These are phyloP conservation scores for Agroathelia rolfsii DNA, from an alignment of 1,284 basidiomycete species.

Conservation along the genomic window DNA sequence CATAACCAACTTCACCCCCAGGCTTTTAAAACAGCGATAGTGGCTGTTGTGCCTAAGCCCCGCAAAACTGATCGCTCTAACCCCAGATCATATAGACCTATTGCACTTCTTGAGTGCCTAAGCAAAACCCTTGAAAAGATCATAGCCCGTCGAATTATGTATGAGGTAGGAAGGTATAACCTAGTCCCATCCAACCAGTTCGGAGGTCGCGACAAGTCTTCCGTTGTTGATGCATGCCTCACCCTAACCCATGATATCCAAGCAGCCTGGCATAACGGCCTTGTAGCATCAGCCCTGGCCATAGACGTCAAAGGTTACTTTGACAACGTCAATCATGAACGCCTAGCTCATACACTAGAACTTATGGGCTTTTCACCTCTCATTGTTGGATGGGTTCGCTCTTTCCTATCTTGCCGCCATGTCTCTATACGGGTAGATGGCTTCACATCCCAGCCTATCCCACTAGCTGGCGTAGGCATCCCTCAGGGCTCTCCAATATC, in stretches of 20 bases:
- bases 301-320: slow-evolving; percentile 23
- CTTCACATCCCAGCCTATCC: too few relatives aligned
- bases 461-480: too few relatives aligned
- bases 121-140: slow-evolving; percentile 20
- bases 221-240: slow-evolving; percentile 17
- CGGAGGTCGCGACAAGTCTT: slow-evolving; percentile 14
- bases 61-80: slow-evolving; percentile 18
- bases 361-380: slow-evolving; percentile 7
- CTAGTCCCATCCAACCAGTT: slow-evolving; percentile 15
- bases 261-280: slow-evolving; percentile 14
- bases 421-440: too few relatives aligned
- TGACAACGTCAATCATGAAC: slow-evolving; percentile 19
- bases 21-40: slow-evolving; percentile 13
- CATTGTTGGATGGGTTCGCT: too few relatives aligned
- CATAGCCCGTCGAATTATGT: slow-evolving; percentile 12
- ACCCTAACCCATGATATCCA: slow-evolving; percentile 18
- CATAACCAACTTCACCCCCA: too few relatives aligned
- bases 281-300: slow-evolving; percentile 16
- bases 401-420: too few relatives aligned
- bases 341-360: slow-evolving; percentile 7
- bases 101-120: slow-evolving; percentile 19
- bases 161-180: background rate
- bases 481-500: too few relatives aligned
- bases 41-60: slow-evolving; percentile 17
- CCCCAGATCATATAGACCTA: slow-evolving; percentile 18